A percentile compares a stretch with the other conserved stretches of the same genome.
These are phyloP conservation scores for Bipolaris gigantea DNA, from an alignment of 2,329 filamentous ascomycete genomes.

Conservation along the genomic window DNA sequence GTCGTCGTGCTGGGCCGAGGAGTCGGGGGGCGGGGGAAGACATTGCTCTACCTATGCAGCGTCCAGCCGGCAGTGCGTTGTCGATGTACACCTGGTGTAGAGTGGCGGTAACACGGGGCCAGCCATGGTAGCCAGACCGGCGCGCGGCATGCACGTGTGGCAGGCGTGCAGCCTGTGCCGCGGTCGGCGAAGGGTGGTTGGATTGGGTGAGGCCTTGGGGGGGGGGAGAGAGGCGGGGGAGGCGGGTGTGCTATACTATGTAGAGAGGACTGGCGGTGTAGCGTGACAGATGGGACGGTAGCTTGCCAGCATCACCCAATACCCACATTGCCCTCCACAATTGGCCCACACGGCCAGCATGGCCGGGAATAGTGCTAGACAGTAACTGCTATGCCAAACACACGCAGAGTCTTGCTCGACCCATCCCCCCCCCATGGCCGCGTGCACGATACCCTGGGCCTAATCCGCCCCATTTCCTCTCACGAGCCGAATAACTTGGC, in stretches of 20 bases:
- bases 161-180: constrained; percentile 23
- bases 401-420: constrained; percentile 12
- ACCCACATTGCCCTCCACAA: constrained; percentile 13
- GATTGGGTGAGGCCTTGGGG: constrained; percentile 6
- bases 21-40: not conserved
- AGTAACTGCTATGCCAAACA: constrained; percentile 6
- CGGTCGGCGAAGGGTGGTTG: constrained; percentile 20
- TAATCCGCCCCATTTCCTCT: constrained; percentile 22
- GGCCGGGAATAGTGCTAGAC: constrained; percentile 23
- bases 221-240: too few relatives aligned
- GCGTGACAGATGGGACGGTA: constrained; percentile 8
- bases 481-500: constrained; percentile 19
- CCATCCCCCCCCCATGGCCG: constrained; percentile 3
- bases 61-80: constrained; percentile 29
- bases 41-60: constrained; percentile 13
- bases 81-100: constrained; percentile 11
- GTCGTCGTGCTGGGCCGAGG: constrained; percentile 1
- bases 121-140: constrained; percentile 14
- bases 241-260: not conserved
- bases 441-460: constrained; percentile 26
- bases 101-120: constrained; percentile 6
- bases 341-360: constrained; percentile 19
- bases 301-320: constrained; percentile 12
- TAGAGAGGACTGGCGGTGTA: constrained; percentile 36
- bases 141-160: constrained; percentile 24